These are phyloP conservation scores for Agapanthus africanus DNA, from an alignment of 106 monocot species.

Conservation along the genomic window DNA sequence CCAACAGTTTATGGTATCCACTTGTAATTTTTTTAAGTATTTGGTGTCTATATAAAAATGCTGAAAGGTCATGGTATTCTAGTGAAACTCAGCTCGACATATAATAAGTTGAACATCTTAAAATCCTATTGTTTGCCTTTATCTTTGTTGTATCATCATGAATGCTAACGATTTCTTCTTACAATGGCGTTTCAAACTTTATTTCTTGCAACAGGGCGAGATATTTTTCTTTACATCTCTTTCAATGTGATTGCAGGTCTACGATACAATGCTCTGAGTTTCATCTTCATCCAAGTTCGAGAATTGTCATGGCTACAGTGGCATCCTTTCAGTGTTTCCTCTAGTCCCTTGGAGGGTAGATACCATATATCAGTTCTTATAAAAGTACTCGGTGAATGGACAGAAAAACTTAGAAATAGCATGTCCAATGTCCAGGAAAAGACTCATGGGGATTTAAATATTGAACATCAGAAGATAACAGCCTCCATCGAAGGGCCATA, in stretches of 20 bases:
- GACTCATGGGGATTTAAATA: neutral
- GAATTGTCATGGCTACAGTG: slow-evolving; percentile 81
- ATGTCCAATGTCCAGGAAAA: slow-evolving; percentile 31
- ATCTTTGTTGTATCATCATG: no score
- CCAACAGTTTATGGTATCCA: no score
- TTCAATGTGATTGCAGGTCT: slow-evolving; percentile 31
- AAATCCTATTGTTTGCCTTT: no score
- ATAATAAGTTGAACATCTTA: no score
- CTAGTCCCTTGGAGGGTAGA: slow-evolving; percentile 81
- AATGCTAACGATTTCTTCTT: no score
- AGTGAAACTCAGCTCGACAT: no score
- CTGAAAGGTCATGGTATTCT: no score
- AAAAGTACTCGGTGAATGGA: slow-evolving; percentile 91
- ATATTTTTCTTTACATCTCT: neutral
- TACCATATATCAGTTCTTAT: slow-evolving; percentile 70
- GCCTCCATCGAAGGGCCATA: slow-evolving; percentile 92
- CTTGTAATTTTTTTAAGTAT: no score
- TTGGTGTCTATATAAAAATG: no score
- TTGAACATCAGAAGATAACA: slow-evolving; percentile 29
- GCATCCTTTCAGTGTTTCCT: slow-evolving; percentile 98
- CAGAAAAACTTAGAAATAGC: slow-evolving; percentile 45
- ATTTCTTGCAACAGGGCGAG: neutral
- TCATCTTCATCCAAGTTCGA: slow-evolving; percentile 80
- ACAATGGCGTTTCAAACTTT: no score
- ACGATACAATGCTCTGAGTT: slow-evolving; percentile 74